phyloP scores from a whole-genome alignment of 331 rosid species.

The Saraca asoca region DNA sequence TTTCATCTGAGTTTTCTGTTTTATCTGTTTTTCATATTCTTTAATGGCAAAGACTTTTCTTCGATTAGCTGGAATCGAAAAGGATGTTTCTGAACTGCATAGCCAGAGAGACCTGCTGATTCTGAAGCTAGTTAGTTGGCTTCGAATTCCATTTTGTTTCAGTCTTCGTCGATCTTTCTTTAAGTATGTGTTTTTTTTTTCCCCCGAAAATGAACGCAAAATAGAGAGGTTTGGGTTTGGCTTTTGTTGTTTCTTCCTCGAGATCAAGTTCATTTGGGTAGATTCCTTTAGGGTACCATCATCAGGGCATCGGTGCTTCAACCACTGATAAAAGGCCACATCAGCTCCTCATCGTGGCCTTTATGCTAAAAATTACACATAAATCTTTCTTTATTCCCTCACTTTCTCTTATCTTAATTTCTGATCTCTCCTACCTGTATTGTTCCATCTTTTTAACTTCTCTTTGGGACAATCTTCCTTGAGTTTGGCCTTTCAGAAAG shows the following conservation, averaged over 20 bases:
- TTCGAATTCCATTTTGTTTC: slow-evolving; percentile 4
- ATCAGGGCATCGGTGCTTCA: neutral
- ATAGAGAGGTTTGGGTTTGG: neutral
- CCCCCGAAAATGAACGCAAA: too few species aligned
- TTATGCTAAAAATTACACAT: neutral
- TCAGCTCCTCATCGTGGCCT: neutral
- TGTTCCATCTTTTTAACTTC: slow-evolving; percentile 20
- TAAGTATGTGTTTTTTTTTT: slow-evolving; percentile 16
- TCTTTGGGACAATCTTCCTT: slow-evolving; percentile 5
- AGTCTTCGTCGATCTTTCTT: slow-evolving; percentile 19
- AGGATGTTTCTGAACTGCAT: neutral
- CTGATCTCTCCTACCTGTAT: neutral
- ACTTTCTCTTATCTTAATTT: neutral
- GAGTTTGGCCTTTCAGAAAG: slow-evolving; percentile 4
- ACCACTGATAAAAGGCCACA: neutral
- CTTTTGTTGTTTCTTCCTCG: slow-evolving; percentile 10
- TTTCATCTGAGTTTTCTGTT: neutral
- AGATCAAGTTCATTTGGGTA: slow-evolving; percentile 27
- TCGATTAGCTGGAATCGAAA: slow-evolving; percentile 8
- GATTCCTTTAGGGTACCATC: slow-evolving; percentile 12
- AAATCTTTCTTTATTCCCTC: neutral
- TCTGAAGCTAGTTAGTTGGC: neutral
- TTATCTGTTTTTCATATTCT: neutral
- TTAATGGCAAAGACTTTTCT: neutral
- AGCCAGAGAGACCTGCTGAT: too few species aligned